Evolutionary conservation across 768 basidiomycete species (phyloP).

Genomic region (Trametes cubensis): DNA sequence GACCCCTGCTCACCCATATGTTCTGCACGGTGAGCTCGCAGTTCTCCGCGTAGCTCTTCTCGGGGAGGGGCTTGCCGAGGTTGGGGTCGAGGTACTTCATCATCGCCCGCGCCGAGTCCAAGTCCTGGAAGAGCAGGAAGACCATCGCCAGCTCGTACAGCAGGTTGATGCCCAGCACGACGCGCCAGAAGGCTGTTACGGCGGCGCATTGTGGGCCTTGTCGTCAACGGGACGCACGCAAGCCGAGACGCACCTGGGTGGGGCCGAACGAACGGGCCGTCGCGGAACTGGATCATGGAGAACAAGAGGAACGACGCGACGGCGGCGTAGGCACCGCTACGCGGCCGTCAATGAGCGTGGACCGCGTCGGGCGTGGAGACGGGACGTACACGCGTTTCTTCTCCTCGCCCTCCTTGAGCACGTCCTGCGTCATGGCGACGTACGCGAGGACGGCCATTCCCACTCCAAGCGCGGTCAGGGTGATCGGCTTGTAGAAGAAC

Average conservation of each 20-base stretch:
- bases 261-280: slow-evolving; percentile 86
- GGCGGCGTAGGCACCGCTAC: slow-evolving; percentile 76
- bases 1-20: slow-evolving; percentile 59
- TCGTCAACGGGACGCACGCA: not conserved
- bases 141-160: slow-evolving; percentile 83
- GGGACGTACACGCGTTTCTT: slow-evolving; percentile 74
- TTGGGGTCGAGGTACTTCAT: slow-evolving; percentile 77
- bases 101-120: slow-evolving; percentile 74
- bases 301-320: slow-evolving; percentile 75
- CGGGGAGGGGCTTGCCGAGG: slow-evolving; percentile 72
- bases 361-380: slow-evolving; percentile 6
- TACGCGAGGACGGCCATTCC: slow-evolving; percentile 75
- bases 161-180: slow-evolving; percentile 77
- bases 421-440: slow-evolving; percentile 80
- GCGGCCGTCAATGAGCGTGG: slow-evolving; percentile 1
- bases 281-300: slow-evolving; percentile 87
- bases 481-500: slow-evolving; percentile 86
- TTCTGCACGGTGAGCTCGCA: slow-evolving; percentile 64
- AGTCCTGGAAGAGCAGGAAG: slow-evolving; percentile 85
- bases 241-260: slow-evolving; percentile 54
- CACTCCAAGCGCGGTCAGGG: slow-evolving; percentile 69
- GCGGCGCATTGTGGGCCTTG: not conserved
- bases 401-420: slow-evolving; percentile 81
- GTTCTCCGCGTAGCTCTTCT: slow-evolving; percentile 86
- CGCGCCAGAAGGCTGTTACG: slow-evolving; percentile 71